Conservation (phyloP, 2,329 filamentous ascomycete genomes). For the Incumbomyces delicatus region DNA sequence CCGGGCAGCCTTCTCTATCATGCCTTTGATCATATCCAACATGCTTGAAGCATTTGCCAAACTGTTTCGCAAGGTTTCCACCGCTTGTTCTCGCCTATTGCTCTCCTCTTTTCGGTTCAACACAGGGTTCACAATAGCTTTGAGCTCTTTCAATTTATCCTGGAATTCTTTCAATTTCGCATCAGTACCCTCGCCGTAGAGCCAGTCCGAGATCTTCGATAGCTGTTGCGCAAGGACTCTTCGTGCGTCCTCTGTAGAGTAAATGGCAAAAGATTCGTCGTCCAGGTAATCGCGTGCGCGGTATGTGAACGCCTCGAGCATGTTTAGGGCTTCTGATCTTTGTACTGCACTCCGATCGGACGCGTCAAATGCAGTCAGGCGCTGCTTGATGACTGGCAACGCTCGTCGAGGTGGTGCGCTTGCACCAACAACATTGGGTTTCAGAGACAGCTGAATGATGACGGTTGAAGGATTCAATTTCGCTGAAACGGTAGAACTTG, state of each 20-base stretch:
- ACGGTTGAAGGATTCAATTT: constrained; percentile 40
- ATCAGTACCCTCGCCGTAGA: constrained; percentile 73
- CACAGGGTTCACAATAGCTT: constrained; percentile 67
- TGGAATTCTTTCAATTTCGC: constrained; percentile 67
- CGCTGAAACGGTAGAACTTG: constrained; percentile 35
- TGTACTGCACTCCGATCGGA: constrained; percentile 69
- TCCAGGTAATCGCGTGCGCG: constrained; percentile 73
- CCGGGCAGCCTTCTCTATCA: constrained; percentile 62
- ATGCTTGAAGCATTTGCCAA: constrained; percentile 64
- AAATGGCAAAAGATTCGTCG: constrained; percentile 61
- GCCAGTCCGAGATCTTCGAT: constrained; percentile 70
- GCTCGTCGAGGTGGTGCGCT: constrained; percentile 26
- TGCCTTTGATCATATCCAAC: constrained; percentile 56
- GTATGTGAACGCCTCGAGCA: constrained; percentile 90
- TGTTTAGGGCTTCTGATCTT: constrained; percentile 81
- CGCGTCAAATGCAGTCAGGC: constrained; percentile 71
- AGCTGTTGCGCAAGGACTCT: constrained; percentile 57
- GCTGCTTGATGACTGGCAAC: constrained; percentile 51
- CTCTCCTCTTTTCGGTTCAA: constrained; percentile 65
- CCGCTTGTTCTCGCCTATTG: constrained; percentile 57
- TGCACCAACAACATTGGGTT: constrained; percentile 37
- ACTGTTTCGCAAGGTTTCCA: constrained; percentile 59
- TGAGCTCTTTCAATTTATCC: constrained; percentile 64
- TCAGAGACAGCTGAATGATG: constrained; percentile 42
- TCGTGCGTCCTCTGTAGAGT: constrained; percentile 60